phyloP scores from a whole-genome alignment of 176 grass and related monocot species.

The Paspalum notatum region DNA sequence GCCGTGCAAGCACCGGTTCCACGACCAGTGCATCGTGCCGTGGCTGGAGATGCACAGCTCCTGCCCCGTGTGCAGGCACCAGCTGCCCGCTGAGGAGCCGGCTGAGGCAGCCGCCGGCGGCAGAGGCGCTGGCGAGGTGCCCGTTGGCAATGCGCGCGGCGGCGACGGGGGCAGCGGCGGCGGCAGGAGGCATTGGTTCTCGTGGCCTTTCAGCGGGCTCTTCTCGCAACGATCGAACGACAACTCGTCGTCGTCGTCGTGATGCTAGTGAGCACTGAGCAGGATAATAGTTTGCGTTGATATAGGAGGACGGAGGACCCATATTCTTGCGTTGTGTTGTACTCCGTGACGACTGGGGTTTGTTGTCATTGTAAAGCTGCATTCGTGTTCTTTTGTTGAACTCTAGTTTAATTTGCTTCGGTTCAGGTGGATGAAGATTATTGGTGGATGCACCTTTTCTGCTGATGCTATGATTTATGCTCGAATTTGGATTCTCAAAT shows the following conservation, averaged over 20 bases:
- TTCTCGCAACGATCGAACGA: slow-evolving; percentile 59
- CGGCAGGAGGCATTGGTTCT: slow-evolving; percentile 57
- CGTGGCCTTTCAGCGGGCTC: slow-evolving; percentile 55
- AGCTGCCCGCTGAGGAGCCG: slow-evolving; percentile 66
- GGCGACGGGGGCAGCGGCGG: slow-evolving; percentile 28
- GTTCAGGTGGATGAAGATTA: not conserved
- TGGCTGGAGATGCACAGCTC: slow-evolving; percentile 93
- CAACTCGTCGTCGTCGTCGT: slow-evolving; percentile 40
- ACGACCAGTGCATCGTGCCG: slow-evolving; percentile 67
- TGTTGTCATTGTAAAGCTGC: slow-evolving; percentile 1
- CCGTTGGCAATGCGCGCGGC: slow-evolving; percentile 16
- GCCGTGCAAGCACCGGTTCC: slow-evolving; percentile 85
- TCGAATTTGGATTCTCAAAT: not conserved
- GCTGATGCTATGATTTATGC: not conserved
- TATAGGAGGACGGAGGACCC: not conserved
- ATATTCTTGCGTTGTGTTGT: not conserved
- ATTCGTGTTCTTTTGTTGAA: slow-evolving; percentile 20
- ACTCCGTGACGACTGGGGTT: not conserved
- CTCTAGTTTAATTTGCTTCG: not conserved
- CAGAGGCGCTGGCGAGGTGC: not conserved
- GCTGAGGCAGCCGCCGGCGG: slow-evolving; percentile 27
- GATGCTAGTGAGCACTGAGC: not conserved
- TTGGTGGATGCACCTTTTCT: not conserved
- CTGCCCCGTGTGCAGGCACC: slow-evolving; percentile 83
- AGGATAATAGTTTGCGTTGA: not conserved